A percentile compares a stretch with the other conserved stretches of the same genome.
phyloP scores from a whole-genome alignment of 495 filamentous ascomycete species.

The Acidiella bohemica region DNA sequence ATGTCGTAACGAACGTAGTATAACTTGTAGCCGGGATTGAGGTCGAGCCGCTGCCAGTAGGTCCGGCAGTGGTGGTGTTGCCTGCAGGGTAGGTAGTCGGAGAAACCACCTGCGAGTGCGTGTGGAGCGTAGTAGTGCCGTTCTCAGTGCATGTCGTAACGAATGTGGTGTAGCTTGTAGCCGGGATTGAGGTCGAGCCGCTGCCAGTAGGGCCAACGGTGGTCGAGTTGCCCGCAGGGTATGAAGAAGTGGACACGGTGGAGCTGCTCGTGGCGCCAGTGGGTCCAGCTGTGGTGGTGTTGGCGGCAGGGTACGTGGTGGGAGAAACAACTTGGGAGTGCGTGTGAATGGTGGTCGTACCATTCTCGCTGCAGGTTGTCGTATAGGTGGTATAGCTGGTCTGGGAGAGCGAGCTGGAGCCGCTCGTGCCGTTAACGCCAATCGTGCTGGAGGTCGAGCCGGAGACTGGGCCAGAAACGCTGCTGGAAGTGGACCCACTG shows the following conservation, averaged over 20 bases:
- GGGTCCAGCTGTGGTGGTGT: not conserved
- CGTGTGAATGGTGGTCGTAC: conserved; percentile 4
- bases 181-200: not conserved
- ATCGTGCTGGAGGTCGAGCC: not conserved
- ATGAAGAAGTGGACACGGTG: not conserved
- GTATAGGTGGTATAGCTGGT: not conserved
- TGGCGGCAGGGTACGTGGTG: not conserved
- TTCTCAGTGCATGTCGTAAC: conserved; percentile 1
- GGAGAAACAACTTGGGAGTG: not conserved
- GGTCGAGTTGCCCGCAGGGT: not conserved
- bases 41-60: not conserved
- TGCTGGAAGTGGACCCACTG: not conserved
- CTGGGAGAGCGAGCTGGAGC: not conserved
- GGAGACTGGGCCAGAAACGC: not conserved
- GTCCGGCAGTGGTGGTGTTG: not conserved
- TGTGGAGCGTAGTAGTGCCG: conserved; percentile 3
- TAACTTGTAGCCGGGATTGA: conserved; percentile 3
- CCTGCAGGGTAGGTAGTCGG: not conserved
- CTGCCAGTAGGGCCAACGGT: not conserved
- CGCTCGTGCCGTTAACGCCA: not conserved
- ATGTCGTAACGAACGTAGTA: not conserved
- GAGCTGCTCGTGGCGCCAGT: not conserved
- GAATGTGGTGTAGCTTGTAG: not conserved
- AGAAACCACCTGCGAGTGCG: conserved; percentile 5
- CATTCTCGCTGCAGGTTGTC: conserved; percentile 3